Percentiles rank a stretch among this genome's conserved stretches.
Evolutionary conservation across 176 grass and related monocot genomes (phyloP).

Genomic region (Eleusine coracana): DNA sequence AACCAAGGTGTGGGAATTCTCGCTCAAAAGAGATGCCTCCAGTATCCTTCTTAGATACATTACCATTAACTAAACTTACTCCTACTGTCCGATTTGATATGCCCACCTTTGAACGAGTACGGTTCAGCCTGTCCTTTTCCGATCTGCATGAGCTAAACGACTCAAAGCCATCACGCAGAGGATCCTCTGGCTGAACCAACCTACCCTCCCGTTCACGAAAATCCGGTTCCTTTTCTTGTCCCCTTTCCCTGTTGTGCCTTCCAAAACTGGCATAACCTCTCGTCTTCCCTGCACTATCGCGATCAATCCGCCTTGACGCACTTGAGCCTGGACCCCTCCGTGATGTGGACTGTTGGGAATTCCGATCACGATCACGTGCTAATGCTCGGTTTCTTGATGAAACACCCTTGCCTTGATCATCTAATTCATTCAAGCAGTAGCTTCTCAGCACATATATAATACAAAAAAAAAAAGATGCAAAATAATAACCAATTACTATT

Average conservation of each 20-base stretch:
- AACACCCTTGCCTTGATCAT: slow-evolving; percentile 40
- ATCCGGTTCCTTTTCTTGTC: slow-evolving; percentile 54
- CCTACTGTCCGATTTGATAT: slow-evolving; percentile 36
- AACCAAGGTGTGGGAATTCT: slow-evolving; percentile 74
- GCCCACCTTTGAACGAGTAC: slow-evolving; percentile 44
- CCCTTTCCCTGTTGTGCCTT: slow-evolving; percentile 55
- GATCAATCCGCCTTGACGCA: slow-evolving; percentile 46
- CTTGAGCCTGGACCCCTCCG: slow-evolving; percentile 49
- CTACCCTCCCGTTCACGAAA: slow-evolving; percentile 52
- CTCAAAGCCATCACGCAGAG: slow-evolving; percentile 49
- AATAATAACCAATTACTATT: not conserved
- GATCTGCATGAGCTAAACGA: slow-evolving; percentile 60
- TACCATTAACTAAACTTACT: slow-evolving; percentile 47
- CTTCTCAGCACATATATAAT: slow-evolving; percentile 38
- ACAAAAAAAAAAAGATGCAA: slow-evolving; percentile 2
- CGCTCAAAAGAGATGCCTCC: slow-evolving; percentile 55
- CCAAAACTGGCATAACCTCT: slow-evolving; percentile 72
- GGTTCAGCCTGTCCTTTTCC: slow-evolving; percentile 59
- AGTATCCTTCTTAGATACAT: slow-evolving; percentile 46
- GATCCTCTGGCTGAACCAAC: slow-evolving; percentile 46
- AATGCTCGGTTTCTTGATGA: slow-evolving; percentile 51
- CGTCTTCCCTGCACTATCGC: slow-evolving; percentile 50
- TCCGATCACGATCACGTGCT: slow-evolving; percentile 48
- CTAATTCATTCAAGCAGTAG: slow-evolving; percentile 42
- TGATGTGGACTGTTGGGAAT: slow-evolving; percentile 44